Conservation (phyloP, 2,329 filamentous ascomycete species). For the Endoconidiophora laricicola region DNA sequence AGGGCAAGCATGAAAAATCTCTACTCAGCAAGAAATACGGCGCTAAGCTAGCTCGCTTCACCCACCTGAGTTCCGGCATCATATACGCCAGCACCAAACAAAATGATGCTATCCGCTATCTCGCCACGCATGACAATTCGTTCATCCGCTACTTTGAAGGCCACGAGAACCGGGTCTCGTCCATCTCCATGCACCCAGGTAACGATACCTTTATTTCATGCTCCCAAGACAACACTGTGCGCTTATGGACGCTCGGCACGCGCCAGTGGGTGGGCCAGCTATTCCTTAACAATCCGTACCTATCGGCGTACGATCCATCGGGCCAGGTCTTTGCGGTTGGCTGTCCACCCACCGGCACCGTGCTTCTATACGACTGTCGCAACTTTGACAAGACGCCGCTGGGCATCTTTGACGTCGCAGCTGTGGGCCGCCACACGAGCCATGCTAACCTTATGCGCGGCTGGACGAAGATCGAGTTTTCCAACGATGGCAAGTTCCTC, state of each 20-base stretch:
- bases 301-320: slow-evolving; percentile 82
- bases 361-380: slow-evolving; percentile 82
- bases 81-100: slow-evolving; percentile 93
- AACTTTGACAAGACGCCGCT: slow-evolving; percentile 91
- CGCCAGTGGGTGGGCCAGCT: slow-evolving; percentile 67
- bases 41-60: slow-evolving; percentile 84
- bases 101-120: slow-evolving; percentile 74
- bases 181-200: slow-evolving; percentile 66
- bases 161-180: slow-evolving; percentile 72
- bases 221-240: slow-evolving; percentile 76
- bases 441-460: slow-evolving; percentile 44
- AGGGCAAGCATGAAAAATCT: slow-evolving; percentile 76
- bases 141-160: slow-evolving; percentile 95
- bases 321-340: slow-evolving; percentile 83
- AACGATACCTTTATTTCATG: slow-evolving; percentile 86
- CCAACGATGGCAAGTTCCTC: slow-evolving; percentile 82
- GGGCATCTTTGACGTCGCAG: slow-evolving; percentile 62
- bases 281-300: slow-evolving; percentile 62
- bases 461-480: slow-evolving; percentile 90
- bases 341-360: slow-evolving; percentile 58
- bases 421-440: slow-evolving; percentile 31
- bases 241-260: slow-evolving; percentile 75
- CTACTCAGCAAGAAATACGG: slow-evolving; percentile 94
- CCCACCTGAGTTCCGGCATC: slow-evolving; percentile 77
- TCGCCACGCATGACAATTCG: slow-evolving; percentile 85